Base-by-base conservation (phyloP, 768 basidiomycete genomes). In the Mycena galopus region DNA sequence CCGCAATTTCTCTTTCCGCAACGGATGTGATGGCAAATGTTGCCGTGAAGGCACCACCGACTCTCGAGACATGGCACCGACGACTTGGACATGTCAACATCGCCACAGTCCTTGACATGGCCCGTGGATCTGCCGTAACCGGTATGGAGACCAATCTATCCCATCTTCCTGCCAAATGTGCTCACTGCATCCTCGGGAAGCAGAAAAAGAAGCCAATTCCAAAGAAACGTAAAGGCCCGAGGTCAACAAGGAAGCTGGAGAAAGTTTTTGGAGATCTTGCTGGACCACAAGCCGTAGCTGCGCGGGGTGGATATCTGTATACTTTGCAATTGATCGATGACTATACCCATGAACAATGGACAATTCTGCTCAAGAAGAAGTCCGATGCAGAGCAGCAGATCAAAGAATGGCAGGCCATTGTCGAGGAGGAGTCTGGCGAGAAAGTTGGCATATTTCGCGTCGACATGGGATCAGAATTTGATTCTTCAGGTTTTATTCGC, bases 161-260 rank as follows among this genome's bases (percentile, higher is more conserved):
- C 32, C 51, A 64, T 35, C 27, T 53, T 4, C 63, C 50, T 3
- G 16, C 63, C 32, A 64, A 35, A 64, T 64, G 62, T 21, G 62
- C 62, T 64, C 30, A 53, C 50, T 64, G 62, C 62, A 64, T 64
- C 30, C 62, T 64, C 32, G n/a, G 62, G 6, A 64, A 64, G 16
- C 62, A 64, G 62, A 64, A 64, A 51, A 64, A 64, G 30, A 64
- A 64, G 23, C 62, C 62, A 3, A 19, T 64, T 51, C 62, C 12
- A 64, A 64, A 32, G 51, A 53, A 47, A 47, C 62, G 47, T 64
- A 35, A 27, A 35, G 62, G 35, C 7, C 35, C 35, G 12, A 6
- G 12, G 6, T 35, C 35, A 7, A 35, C 35, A 19, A 47, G 37
- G 19, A 60, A 60, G 59, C 39, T 33, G 66, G 2, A 42, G 59